Evolutionary conservation across 108 stramenopile genomes (phyloP).

Genomic region (Mayamaea pseudoterrestris): DNA sequence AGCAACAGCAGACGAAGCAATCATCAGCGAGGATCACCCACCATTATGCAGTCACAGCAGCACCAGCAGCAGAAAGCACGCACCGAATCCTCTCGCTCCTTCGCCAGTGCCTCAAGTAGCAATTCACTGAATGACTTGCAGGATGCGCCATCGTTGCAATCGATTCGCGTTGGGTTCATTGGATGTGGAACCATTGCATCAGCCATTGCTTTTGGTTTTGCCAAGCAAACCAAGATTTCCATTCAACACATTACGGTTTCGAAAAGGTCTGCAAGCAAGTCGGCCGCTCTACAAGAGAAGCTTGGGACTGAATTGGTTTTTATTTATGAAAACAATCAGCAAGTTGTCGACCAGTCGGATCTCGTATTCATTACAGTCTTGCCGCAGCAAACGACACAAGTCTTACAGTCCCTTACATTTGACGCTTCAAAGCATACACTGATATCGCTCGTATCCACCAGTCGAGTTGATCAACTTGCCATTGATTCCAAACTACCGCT

Average conservation of each 20-base stretch:
- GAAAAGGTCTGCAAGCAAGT: slow-evolving; percentile 43
- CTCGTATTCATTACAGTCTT: slow-evolving; percentile 65
- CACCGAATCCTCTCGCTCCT: too few species aligned
- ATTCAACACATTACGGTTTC: slow-evolving; percentile 39
- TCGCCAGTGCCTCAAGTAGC: too few species aligned
- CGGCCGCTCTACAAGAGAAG: slow-evolving; percentile 19
- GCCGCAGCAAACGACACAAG: slow-evolving; percentile 37
- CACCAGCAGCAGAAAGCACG: too few species aligned
- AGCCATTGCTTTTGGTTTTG: slow-evolving; percentile 58
- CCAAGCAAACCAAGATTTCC: slow-evolving; percentile 10
- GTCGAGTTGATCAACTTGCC: not conserved
- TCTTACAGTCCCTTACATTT: slow-evolving; percentile 37
- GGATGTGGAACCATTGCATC: slow-evolving; percentile 78
- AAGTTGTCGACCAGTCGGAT: slow-evolving; percentile 53
- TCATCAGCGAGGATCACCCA: too few species aligned
- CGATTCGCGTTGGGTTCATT: slow-evolving; percentile 54
- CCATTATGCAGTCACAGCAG: too few species aligned
- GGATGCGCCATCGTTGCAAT: too few species aligned
- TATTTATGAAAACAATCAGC: slow-evolving; percentile 46
- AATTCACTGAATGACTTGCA: too few species aligned
- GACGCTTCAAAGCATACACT: slow-evolving; percentile 41
- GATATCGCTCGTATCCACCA: slow-evolving; percentile 47
- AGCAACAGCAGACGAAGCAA: too few species aligned
- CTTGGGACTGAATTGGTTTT: slow-evolving; percentile 31
- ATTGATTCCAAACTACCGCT: slow-evolving; percentile 9